These are phyloP conservation scores for Fusarium nisikadoi DNA, from an alignment of 2,329 filamentous ascomycete species.

Conservation along the genomic window DNA sequence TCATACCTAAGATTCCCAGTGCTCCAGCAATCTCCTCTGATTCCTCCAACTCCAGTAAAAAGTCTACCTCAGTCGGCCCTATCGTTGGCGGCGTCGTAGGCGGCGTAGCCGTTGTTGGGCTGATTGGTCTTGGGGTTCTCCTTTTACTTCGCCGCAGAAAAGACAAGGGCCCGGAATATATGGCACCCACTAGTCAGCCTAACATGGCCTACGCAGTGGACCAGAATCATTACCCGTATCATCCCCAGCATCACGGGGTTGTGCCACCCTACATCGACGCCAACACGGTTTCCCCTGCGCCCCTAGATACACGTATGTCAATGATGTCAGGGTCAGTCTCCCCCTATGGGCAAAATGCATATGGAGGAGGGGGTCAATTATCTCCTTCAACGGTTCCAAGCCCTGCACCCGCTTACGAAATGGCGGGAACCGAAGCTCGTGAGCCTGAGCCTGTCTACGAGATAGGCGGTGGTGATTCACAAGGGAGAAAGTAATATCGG, in stretches of 20 bases:
- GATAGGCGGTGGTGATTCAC: background rate
- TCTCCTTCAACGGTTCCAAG: accelerated
- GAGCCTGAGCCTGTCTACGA: background rate
- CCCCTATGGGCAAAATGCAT: background rate
- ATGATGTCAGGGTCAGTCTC: background rate
- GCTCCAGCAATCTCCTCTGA: too few relatives aligned
- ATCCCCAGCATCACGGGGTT: background rate
- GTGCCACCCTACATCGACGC: accelerated
- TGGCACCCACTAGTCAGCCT: accelerated
- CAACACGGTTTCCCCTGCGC: background rate
- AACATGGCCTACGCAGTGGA: accelerated
- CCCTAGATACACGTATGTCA: background rate
- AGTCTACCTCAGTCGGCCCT: too few relatives aligned
- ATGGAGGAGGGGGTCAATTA: background rate
- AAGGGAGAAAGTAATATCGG: background rate
- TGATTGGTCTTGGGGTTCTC: too few relatives aligned
- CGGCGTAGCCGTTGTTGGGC: too few relatives aligned
- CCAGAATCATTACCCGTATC: background rate
- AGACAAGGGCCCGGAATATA: accelerated
- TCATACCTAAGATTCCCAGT: too few relatives aligned
- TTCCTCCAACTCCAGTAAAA: too few relatives aligned
- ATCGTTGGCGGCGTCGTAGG: too few relatives aligned
- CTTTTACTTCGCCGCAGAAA: background rate
- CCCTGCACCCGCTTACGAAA: background rate
- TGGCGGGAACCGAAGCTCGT: background rate